These are phyloP conservation scores for Sarcomyxa edulis DNA, from an alignment of 768 basidiomycete genomes.

Conservation along the genomic window DNA sequence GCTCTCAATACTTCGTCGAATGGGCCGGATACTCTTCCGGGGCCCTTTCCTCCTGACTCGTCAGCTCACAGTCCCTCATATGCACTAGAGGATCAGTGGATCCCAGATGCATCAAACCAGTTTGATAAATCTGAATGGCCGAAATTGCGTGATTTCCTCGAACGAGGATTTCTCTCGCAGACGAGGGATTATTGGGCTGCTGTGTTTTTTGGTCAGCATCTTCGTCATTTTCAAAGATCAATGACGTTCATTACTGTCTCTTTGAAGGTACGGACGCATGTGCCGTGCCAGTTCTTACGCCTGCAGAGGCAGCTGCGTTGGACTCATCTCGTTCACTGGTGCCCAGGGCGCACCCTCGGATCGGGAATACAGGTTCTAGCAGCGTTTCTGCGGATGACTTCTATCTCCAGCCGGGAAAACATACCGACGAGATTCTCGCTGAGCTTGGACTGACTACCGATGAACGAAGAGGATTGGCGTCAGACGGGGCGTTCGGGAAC, in stretches of 20 bases:
- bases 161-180: slow-evolving; percentile 54
- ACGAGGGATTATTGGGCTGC: slow-evolving; percentile 66
- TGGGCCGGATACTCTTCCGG: too few species aligned
- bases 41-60: slow-evolving; percentile 25
- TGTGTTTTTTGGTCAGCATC: slow-evolving; percentile 58
- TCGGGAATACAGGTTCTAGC: slow-evolving; percentile 18
- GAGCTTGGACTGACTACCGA: slow-evolving; percentile 45
- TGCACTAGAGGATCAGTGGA: slow-evolving; percentile 47
- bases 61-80: too few species aligned
- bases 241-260: neutral
- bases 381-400: slow-evolving; percentile 9
- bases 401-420: slow-evolving; percentile 40
- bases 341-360: slow-evolving; percentile 49
- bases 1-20: too few species aligned
- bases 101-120: slow-evolving; percentile 43
- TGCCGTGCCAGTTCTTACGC: slow-evolving; percentile 60
- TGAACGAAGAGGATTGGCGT: slow-evolving; percentile 32
- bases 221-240: neutral
- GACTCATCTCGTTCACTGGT: slow-evolving; percentile 28
- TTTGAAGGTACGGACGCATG: slow-evolving; percentile 65
- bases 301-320: slow-evolving; percentile 50
- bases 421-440: slow-evolving; percentile 47
- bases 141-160: slow-evolving; percentile 49
- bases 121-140: slow-evolving; percentile 49
- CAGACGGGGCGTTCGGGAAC: slow-evolving; percentile 48